These are phyloP conservation scores for Neolentinus lepideus DNA, from an alignment of 1,284 basidiomycete genomes.

Conservation along the genomic window DNA sequence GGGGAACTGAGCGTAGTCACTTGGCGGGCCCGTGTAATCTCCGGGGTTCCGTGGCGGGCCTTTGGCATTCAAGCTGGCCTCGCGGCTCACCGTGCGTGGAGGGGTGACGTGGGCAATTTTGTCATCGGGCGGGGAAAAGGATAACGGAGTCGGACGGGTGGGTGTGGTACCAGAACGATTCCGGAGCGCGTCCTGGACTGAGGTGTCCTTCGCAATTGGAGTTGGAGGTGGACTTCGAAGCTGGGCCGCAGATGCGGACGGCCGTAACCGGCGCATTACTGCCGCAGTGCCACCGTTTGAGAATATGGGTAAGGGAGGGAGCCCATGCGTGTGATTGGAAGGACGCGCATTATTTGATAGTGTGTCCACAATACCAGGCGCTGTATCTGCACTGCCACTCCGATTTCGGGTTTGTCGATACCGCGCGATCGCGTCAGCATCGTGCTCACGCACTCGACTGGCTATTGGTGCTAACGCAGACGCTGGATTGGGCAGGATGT, in stretches of 20 bases:
- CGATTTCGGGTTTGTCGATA: constrained; percentile 60
- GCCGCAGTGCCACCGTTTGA: constrained; percentile 20
- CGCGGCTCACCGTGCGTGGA: not conserved
- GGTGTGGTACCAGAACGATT: constrained; percentile 66
- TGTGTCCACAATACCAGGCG: constrained; percentile 13
- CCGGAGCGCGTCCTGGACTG: constrained; percentile 39
- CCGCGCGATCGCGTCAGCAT: constrained; percentile 79
- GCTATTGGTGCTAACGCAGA: constrained; percentile 72
- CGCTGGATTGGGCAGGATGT: constrained; percentile 37
- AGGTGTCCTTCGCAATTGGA: constrained; percentile 23
- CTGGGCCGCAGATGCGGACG: constrained; percentile 72
- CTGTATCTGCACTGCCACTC: constrained; percentile 65
- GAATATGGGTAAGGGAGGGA: not conserved
- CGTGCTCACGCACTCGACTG: constrained; percentile 68
- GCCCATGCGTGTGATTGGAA: constrained; percentile 7
- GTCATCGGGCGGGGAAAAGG: constrained; percentile 9
- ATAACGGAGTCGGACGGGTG: constrained; percentile 21
- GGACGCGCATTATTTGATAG: not conserved
- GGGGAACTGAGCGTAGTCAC: constrained; percentile 63
- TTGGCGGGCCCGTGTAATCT: constrained; percentile 53
- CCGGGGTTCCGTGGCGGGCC: constrained; percentile 32
- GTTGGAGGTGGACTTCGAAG: constrained; percentile 42
- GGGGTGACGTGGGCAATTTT: not conserved
- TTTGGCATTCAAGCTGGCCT: not conserved
- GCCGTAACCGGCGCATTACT: constrained; percentile 46